Conservation (phyloP, 257 asterid species). For the Galeopsis tetrahit region DNA sequence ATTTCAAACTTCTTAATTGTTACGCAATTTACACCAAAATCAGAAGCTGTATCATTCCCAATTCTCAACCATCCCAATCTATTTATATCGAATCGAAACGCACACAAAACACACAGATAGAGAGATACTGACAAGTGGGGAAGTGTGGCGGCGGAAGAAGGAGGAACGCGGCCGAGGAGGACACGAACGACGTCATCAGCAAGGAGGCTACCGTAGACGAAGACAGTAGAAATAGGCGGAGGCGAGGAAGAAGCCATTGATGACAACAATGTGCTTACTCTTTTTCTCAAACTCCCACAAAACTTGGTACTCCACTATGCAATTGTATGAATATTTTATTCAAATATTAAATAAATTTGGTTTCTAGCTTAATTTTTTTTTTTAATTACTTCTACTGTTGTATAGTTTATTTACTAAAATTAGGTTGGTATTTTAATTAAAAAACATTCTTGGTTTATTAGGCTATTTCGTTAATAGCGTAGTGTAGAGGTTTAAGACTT, state of each 20-base stretch:
- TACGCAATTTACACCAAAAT: neutral
- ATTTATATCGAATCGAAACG: neutral
- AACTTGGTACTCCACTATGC: too few species aligned
- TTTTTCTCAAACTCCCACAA: neutral
- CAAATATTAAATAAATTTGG: neutral
- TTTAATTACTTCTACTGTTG: neutral
- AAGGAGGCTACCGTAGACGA: slow-evolving; percentile 96
- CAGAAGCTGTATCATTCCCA: slow-evolving; percentile 13
- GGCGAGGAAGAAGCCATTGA: slow-evolving; percentile 36
- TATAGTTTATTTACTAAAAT: too few species aligned
- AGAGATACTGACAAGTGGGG: slow-evolving; percentile 40
- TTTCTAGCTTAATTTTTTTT: neutral
- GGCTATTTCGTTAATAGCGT: too few species aligned
- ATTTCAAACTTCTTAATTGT: slow-evolving; percentile 3
- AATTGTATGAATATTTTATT: too few species aligned
- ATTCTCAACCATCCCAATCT: neutral
- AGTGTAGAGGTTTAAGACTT: too few species aligned
- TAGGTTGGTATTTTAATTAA: neutral
- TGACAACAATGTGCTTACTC: neutral
- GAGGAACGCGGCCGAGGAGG: slow-evolving; percentile 59
- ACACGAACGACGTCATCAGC: slow-evolving; percentile 84
- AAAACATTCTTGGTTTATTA: too few species aligned
- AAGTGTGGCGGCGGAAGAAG: slow-evolving; percentile 42
- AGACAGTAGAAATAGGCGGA: slow-evolving; percentile 52
- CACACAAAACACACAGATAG: slow-evolving; percentile 23